Conservation (phyloP, 371 early-diverging fungal species). For the Dichotomocladium elegans region DNA sequence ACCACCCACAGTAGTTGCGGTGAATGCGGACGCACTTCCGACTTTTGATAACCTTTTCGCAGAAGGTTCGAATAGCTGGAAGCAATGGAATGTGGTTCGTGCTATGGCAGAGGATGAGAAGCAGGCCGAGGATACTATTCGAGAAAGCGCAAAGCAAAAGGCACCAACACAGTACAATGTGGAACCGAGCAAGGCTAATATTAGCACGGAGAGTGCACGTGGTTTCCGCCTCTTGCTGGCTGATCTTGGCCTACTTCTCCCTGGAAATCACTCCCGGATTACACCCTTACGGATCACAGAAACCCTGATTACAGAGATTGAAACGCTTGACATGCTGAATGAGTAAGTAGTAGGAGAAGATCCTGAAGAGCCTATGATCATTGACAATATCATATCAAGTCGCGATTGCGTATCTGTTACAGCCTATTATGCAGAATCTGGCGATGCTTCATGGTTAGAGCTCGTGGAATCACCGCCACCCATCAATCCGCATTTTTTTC, state of each 20-base stretch:
- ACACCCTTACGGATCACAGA: constrained; percentile 63
- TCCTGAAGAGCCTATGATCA: neutral
- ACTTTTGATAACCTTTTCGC: constrained; percentile 33
- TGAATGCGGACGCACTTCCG: constrained; percentile 37
- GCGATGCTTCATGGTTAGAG: constrained; percentile 43
- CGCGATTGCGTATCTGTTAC: constrained; percentile 70
- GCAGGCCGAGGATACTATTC: constrained; percentile 9
- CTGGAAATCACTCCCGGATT: constrained; percentile 54
- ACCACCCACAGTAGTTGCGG: constrained; percentile 14
- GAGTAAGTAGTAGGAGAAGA: constrained; percentile 48
- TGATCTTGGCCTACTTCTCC: constrained; percentile 60
- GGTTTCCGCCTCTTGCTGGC: constrained; percentile 63
- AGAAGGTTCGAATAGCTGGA: constrained; percentile 25
- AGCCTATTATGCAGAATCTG: constrained; percentile 59
- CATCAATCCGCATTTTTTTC: constrained; percentile 58
- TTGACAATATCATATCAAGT: constrained; percentile 25
- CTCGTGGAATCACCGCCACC: constrained; percentile 51
- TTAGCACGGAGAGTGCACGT: constrained; percentile 24
- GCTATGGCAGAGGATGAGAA: constrained; percentile 26
- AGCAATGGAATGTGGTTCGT: constrained; percentile 30
- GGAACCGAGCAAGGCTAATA: neutral
- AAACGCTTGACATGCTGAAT: constrained; percentile 60
- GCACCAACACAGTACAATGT: constrained; percentile 7
- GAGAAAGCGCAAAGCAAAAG: neutral
- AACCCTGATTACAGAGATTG: constrained; percentile 58